Percentiles rank a stretch among this genome's conserved stretches.
Evolutionary conservation across 495 filamentous ascomycete species (phyloP).

Genomic region (Penicillium salamii): DNA sequence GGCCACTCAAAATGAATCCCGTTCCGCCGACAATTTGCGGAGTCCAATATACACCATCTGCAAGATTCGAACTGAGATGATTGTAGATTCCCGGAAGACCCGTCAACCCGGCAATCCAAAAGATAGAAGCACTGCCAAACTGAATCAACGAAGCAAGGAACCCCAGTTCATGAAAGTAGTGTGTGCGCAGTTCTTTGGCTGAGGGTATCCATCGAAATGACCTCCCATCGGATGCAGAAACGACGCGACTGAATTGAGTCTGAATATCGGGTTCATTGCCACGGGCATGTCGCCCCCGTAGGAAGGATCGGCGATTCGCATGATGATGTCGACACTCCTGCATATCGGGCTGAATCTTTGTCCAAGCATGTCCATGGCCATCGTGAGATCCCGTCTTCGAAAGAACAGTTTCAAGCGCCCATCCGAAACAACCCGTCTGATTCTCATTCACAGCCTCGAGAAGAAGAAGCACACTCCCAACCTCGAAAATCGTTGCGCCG

Average conservation of each 20-base stretch:
- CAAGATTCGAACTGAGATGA: constrained; percentile 40
- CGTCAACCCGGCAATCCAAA: constrained; percentile 66
- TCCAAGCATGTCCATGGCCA: not conserved
- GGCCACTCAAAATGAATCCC: constrained; percentile 58
- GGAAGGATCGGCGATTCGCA: constrained; percentile 45
- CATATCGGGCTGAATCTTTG: constrained; percentile 24
- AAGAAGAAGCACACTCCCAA: constrained; percentile 62
- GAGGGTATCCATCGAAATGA: constrained; percentile 63
- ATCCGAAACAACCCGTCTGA: constrained; percentile 65
- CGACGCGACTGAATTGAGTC: constrained; percentile 9
- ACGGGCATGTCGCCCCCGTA: constrained; percentile 20
- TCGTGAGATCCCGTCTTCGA: constrained; percentile 24
- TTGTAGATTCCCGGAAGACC: constrained; percentile 57
- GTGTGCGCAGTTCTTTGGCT: constrained; percentile 51
- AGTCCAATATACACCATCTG: constrained; percentile 62
- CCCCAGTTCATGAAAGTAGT: constrained; percentile 66
- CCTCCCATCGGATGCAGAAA: constrained; percentile 14
- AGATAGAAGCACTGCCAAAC: constrained; percentile 59
- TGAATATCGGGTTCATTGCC: not conserved
- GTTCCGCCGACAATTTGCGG: constrained; percentile 66
- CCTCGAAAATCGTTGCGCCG: constrained; percentile 67
- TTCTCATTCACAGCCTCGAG: constrained; percentile 70
- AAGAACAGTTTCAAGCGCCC: constrained; percentile 57
- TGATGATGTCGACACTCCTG: constrained; percentile 56
- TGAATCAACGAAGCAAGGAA: constrained; percentile 64